These are phyloP conservation scores for Dothiorella sarmentorum DNA, from an alignment of 2,329 filamentous ascomycete species.

Conservation along the genomic window DNA sequence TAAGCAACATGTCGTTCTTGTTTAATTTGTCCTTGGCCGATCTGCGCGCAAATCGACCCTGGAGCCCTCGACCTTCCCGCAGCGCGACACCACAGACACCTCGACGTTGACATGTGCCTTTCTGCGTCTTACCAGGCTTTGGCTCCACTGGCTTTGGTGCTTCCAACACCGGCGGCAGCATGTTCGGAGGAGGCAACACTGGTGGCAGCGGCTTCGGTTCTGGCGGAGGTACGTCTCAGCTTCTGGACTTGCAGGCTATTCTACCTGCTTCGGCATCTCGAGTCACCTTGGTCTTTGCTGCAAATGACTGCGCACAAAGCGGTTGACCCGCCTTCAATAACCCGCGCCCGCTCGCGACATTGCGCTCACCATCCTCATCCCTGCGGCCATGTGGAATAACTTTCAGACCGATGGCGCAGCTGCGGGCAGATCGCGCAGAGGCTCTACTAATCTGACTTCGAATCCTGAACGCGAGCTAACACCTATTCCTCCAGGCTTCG, in stretches of 20 bases:
- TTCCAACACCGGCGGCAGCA: conserved; percentile 26
- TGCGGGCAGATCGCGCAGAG: neutral
- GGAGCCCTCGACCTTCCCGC: conserved; percentile 16
- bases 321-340: neutral
- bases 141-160: conserved; percentile 28
- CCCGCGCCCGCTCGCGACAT: neutral
- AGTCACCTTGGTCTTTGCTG: neutral
- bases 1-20: conserved; percentile 10
- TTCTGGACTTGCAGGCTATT: conserved; percentile 7
- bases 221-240: conserved; percentile 20
- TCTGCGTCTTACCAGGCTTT: conserved; percentile 38
- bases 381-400: neutral
- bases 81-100: conserved; percentile 18
- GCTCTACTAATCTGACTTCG: neutral
- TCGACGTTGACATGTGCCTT: conserved; percentile 32
- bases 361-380: neutral
- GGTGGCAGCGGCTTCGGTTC: conserved; percentile 31
- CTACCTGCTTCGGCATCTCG: neutral
- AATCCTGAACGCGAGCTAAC: neutral
- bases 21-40: conserved; percentile 16
- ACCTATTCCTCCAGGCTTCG: conserved; percentile 19
- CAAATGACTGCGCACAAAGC: neutral
- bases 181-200: conserved; percentile 26
- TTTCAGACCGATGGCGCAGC: neutral
- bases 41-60: conserved; percentile 17